Base-by-base conservation (phyloP, 2,329 filamentous ascomycete species). In the Coniochaeta hoffmannii region DNA sequence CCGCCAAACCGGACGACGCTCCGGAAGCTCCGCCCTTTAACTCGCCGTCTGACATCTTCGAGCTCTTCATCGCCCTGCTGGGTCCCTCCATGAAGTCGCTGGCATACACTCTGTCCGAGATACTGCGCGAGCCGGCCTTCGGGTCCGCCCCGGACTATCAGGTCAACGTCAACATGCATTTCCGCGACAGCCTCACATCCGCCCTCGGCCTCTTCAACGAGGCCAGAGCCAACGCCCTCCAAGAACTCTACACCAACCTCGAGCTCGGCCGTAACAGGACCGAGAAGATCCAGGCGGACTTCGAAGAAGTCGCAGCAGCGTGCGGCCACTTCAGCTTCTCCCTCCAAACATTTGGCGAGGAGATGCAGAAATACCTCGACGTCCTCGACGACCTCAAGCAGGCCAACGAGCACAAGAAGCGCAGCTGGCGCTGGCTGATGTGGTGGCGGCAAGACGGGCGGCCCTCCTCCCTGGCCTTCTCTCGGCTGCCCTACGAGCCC, bases 301-400 rank as follows among this genome's bases (percentile, higher is more conserved):
- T 96, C 56, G 94, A 99, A 68, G 94, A 99, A 70, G 92, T 97
- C 11, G 92, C 93, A 38, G 93, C 94, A n/a, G 95, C 92, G 56
- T 99, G 94, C 65, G 93, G 94, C 0, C 92, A 97, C 70, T 99
- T 97, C 67, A 93, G 89, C 66, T 97, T 94, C 68, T 95, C 89
- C 44, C 76, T 99, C 26, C 83, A 94, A 59, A 89, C 94, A 62
- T 93, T 97, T 65, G 92, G 90, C 0, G 89, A 96, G 66, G 91
- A 97, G 66, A 88, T 96, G 73, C 84, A 89, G 61, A 82, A 81
- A 12, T 94, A 96, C 63, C 71, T 99, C 46, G 84, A 90, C 53
- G 86, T 94, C 0, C 74, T 99, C 4, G 90, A 97, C 65, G 89
- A 96, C 41, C 72, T 97, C 38, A 92, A 94, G 67, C 81, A 88